Evolutionary conservation across 805 yeast genomes (phyloP), one percentile per base, ranked within the genome.

Genomic region (Sugiyamaella smithiae): DNA sequence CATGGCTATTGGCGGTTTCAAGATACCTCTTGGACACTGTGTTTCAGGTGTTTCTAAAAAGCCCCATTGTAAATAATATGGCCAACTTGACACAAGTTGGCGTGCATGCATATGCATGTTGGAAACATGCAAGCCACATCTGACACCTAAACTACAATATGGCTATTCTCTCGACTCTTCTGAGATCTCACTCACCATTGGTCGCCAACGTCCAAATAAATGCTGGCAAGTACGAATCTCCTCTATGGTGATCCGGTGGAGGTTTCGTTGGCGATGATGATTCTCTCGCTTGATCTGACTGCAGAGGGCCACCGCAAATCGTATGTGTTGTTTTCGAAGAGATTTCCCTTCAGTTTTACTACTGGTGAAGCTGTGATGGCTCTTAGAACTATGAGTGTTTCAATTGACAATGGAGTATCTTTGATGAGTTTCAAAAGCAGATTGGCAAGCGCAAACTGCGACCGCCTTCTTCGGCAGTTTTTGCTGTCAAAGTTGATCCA

Each of bases 161-260:
- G n/a, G n/a, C n/a, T n/a, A n/a, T n/a, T n/a, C n/a, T n/a, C n/a
- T n/a, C n/a, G n/a, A n/a, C n/a, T n/a, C n/a, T n/a, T n/a, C n/a
- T n/a, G n/a, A n/a, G n/a, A n/a, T n/a, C n/a, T n/a, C n/a, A n/a
- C n/a, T n/a, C n/a, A n/a, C n/a, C n/a, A n/a, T n/a, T n/a, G n/a
- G n/a, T n/a, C n/a, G n/a, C n/a, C n/a, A n/a, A n/a, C n/a, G n/a
- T n/a, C n/a, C n/a, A n/a, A n/a, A n/a, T n/a, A n/a, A n/a, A n/a
- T n/a, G n/a, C n/a, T n/a, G n/a, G n/a, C n/a, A n/a, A n/a, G n/a
- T n/a, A n/a, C n/a, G n/a, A n/a, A n/a, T n/a, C n/a, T n/a, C n/a
- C 70, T 82, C 23, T 76, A 71, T 57, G 68, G 77, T 2, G 73
- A 74, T 38, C 89, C 85, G 57, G 56, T 85, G 38, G 78, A 78